phyloP scores from a whole-genome alignment of 2,329 filamentous ascomycete species.

The Blastomyces parvus region DNA sequence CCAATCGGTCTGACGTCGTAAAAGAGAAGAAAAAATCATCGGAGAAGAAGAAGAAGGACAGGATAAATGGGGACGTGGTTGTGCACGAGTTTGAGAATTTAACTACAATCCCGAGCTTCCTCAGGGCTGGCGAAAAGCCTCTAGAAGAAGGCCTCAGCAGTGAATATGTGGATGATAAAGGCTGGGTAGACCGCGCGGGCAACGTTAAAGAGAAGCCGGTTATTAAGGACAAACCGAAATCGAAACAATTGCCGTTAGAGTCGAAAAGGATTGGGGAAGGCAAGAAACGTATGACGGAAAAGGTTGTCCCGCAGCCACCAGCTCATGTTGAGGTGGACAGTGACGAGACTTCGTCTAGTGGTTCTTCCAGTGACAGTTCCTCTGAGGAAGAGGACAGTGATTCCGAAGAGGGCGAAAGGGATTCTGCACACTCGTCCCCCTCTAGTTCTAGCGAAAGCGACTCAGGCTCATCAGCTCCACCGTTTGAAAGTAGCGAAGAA shows the following conservation, averaged over 20 bases:
- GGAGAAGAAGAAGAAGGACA: slow-evolving; percentile 46
- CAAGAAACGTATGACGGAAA: slow-evolving; percentile 12
- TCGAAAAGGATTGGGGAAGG: slow-evolving; percentile 12
- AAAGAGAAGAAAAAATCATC: slow-evolving; percentile 13
- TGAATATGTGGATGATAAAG: slow-evolving; percentile 71
- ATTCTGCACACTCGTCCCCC: neutral
- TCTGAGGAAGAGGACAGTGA: slow-evolving; percentile 19
- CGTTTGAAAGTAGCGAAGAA: slow-evolving; percentile 20
- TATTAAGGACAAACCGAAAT: slow-evolving; percentile 24
- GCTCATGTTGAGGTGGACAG: slow-evolving; percentile 25
- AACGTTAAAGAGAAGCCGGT: slow-evolving; percentile 49
- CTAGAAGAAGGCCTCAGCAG: slow-evolving; percentile 41
- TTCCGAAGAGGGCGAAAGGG: neutral
- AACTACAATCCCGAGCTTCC: slow-evolving; percentile 69
- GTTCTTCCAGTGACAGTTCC: slow-evolving; percentile 21
- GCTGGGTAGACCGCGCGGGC: slow-evolving; percentile 76
- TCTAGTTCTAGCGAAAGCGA: neutral
- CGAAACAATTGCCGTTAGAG: slow-evolving; percentile 15
- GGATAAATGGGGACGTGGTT: slow-evolving; percentile 53
- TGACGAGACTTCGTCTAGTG: slow-evolving; percentile 19
- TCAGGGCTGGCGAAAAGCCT: slow-evolving; percentile 49
- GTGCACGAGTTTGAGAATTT: slow-evolving; percentile 88
- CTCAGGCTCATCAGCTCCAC: neutral
- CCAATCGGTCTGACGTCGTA: slow-evolving; percentile 38
- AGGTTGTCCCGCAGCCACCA: slow-evolving; percentile 17